Base-by-base conservation (phyloP, 1,139 yeast genomes). In the Saccharomycopsis hybrid region DNA sequence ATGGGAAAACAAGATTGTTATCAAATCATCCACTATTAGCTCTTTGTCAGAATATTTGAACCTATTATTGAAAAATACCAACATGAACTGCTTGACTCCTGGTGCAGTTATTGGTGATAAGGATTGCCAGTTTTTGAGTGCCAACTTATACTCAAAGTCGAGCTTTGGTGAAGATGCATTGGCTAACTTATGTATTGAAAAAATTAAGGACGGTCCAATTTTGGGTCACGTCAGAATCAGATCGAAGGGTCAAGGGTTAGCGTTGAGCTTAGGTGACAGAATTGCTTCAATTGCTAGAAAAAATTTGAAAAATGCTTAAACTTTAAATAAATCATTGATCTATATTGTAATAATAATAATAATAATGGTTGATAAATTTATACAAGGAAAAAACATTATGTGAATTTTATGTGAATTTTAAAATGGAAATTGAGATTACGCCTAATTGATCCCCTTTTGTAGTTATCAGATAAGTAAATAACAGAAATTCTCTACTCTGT, bases 1-100 rank as follows among this genome's bases (percentile, higher is more conserved):
- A 70, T 94, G 99, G 99, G 99, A 94, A 69, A 94, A 94, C 71
- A 94, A 94, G 73, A 92, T 94, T 62, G 86, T 92, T 56, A 86
- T 94, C 64, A 83, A 85, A 60, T 82, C 95, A 2, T 74, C 73
- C 51, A 62, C 64, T 13, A 74, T 83, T 60, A 69, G 77, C 42
- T 71, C 90, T 1, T 76, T 94, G 63, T 84, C 83, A 63, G 87
- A 80, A 47, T 94, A 88, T 69, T 74, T 94, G 66, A 85, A 82
- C 53, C 83, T 78, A 60, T 72, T 94, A 61, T 73, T 88, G 70
- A 73, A 75, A 55, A 92, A 89, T 47, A 92, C 98, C 8, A 90
- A 92, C 67, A 92, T 92, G 97, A 82, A 84, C 50, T 85, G 96
- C 64, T 76, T 94, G 62, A 94, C 97, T 0, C 89, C 96, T 2